phyloP scores from a whole-genome alignment of 2,329 filamentous ascomycete species.

The Sordariomycetes sp. region DNA sequence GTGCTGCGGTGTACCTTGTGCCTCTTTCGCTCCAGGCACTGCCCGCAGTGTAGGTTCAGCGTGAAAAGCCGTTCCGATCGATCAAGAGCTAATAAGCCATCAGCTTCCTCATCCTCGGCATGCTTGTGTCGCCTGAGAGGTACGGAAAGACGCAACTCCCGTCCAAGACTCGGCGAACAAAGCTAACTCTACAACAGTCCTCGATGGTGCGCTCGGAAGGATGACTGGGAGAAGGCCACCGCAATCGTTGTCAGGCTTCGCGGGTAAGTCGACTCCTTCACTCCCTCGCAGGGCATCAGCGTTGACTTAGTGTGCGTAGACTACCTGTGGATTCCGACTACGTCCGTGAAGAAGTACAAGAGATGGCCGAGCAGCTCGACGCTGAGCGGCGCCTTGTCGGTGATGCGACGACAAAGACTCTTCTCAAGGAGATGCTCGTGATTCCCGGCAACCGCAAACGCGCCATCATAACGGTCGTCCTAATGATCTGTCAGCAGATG shows the following conservation, averaged over 20 bases:
- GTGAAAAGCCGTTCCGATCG: too few species aligned
- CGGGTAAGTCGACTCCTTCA: conserved; percentile 8
- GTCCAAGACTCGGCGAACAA: too few species aligned
- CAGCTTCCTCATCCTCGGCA: conserved; percentile 45
- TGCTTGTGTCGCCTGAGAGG: conserved; percentile 49
- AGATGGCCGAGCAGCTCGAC: conserved; percentile 52
- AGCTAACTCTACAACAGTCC: too few species aligned
- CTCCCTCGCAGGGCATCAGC: neutral
- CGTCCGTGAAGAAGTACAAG: conserved; percentile 47
- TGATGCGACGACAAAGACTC: conserved; percentile 41
- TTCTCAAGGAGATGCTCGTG: conserved; percentile 55
- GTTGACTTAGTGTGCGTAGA: conserved; percentile 15
- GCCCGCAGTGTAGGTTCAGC: conserved; percentile 50
- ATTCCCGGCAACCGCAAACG: conserved; percentile 54
- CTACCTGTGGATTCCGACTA: conserved; percentile 46
- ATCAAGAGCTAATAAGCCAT: conserved; percentile 3
- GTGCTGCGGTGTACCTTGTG: conserved; percentile 45
- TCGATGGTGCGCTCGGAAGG: conserved; percentile 57
- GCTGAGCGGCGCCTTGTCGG: conserved; percentile 49
- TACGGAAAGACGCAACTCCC: too few species aligned
- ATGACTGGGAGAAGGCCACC: conserved; percentile 57
- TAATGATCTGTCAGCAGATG: conserved; percentile 9
- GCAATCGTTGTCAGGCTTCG: conserved; percentile 42
- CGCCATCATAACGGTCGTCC: conserved; percentile 48
- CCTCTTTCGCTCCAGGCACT: conserved; percentile 57